Conservation (phyloP, 208 protist species). For the Crithidia expoeki region DNA sequence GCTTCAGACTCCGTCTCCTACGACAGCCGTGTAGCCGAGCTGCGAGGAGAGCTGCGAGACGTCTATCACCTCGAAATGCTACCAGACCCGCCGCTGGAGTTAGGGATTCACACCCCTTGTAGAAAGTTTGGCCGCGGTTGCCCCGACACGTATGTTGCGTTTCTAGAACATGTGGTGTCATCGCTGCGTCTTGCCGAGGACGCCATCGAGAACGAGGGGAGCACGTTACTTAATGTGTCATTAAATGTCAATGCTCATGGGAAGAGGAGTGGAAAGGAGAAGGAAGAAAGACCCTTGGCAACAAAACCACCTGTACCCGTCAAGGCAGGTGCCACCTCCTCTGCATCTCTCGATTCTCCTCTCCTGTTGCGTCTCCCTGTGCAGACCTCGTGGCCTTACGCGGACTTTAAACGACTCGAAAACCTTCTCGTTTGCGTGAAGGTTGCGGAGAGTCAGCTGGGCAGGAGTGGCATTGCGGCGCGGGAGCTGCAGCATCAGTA, state of each 20-base stretch:
- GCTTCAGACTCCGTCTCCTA: neutral
- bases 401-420: conserved; percentile 35
- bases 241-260: too few relatives aligned
- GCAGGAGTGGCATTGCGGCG: neutral
- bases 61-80: conserved; percentile 3
- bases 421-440: conserved; percentile 40
- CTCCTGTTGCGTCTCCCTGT: conserved; percentile 22
- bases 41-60: conserved; percentile 13
- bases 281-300: neutral
- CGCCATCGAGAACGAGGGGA: neutral
- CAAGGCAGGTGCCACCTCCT: neutral
- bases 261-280: neutral
- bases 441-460: conserved; percentile 37
- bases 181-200: neutral
- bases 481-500: conserved; percentile 16
- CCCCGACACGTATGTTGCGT: conserved; percentile 57
- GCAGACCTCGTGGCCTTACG: conserved; percentile 32
- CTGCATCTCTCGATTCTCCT: neutral
- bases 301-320: neutral
- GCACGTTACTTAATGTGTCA: too few relatives aligned
- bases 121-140: conserved; percentile 60
- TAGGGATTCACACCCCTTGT: conserved; percentile 70
- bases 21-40: conserved; percentile 23
- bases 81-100: conserved; percentile 44
- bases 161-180: conserved; percentile 36